Conservation (phyloP, 2,329 filamentous ascomycete genomes). For the Davidsoniella neocaledoniae region DNA sequence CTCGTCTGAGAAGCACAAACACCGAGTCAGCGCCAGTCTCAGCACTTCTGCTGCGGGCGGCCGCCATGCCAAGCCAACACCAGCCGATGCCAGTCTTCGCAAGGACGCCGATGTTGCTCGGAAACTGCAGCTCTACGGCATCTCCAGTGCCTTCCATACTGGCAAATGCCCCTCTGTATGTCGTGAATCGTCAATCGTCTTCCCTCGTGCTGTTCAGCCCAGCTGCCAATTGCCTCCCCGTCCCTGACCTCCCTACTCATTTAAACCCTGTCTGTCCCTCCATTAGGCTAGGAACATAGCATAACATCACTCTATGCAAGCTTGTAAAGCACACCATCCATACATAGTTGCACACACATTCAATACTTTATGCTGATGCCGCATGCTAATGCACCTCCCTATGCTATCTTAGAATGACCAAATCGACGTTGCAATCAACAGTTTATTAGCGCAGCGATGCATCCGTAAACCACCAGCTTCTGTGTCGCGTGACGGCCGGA, state of each 20-base stretch:
- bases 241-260: too few relatives aligned
- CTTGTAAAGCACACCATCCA: neutral
- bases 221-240: neutral
- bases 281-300: neutral
- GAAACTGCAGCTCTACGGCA: conserved; percentile 91
- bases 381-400: conserved; percentile 11
- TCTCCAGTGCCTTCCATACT: conserved; percentile 65
- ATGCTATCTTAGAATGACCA: conserved; percentile 56
- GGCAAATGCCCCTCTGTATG: conserved; percentile 82
- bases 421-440: conserved; percentile 89
- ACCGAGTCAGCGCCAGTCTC: too few relatives aligned
- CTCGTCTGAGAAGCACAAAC: too few relatives aligned
- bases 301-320: neutral
- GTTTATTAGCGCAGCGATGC: conserved; percentile 55
- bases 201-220: neutral
- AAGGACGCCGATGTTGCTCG: conserved; percentile 80
- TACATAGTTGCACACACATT: too few relatives aligned
- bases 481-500: conserved; percentile 67
- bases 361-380: too few relatives aligned
- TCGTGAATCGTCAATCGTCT: conserved; percentile 15
- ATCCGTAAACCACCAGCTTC: conserved; percentile 54
- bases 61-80: neutral
- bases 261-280: neutral
- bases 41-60: too few relatives aligned
- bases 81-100: conserved; percentile 35